Conservation (phyloP, 257 asterid species). For the Galeopsis tetrahit region DNA sequence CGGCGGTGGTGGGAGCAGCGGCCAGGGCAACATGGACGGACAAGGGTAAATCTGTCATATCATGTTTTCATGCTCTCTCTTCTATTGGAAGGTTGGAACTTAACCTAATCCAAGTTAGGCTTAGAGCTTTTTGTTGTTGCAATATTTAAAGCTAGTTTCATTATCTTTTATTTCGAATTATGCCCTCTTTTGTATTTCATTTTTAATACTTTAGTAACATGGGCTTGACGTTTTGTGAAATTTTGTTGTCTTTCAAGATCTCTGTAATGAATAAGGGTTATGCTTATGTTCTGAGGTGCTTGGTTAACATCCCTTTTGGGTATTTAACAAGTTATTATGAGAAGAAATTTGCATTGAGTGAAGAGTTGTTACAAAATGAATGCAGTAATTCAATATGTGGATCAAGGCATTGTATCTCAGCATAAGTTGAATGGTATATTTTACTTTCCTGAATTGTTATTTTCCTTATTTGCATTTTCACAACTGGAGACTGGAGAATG, state of each 20-base stretch:
- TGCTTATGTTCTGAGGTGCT: background rate
- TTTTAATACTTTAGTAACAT: background rate
- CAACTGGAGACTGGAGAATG: background rate
- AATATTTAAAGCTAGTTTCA: background rate
- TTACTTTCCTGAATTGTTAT: background rate
- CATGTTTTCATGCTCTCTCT: conserved; percentile 15
- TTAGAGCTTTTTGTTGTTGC: background rate
- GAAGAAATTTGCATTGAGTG: background rate
- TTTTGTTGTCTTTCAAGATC: background rate
- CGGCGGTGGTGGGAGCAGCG: conserved; percentile 54
- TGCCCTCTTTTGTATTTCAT: conserved; percentile 9
- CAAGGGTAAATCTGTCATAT: conserved; percentile 53
- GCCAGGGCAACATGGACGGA: conserved; percentile 70
- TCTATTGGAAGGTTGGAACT: background rate
- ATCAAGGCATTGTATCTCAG: background rate
- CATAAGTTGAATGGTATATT: background rate
- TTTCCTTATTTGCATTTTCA: background rate
- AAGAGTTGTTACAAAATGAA: background rate
- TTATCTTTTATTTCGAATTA: background rate
- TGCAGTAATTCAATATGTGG: background rate
- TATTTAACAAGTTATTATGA: background rate
- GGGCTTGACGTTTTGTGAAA: background rate
- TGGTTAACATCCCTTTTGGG: background rate
- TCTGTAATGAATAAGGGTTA: background rate
- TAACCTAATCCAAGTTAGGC: background rate